Conservation (phyloP, 202 grass and related monocot species). For the Digitaria exilis region DNA sequence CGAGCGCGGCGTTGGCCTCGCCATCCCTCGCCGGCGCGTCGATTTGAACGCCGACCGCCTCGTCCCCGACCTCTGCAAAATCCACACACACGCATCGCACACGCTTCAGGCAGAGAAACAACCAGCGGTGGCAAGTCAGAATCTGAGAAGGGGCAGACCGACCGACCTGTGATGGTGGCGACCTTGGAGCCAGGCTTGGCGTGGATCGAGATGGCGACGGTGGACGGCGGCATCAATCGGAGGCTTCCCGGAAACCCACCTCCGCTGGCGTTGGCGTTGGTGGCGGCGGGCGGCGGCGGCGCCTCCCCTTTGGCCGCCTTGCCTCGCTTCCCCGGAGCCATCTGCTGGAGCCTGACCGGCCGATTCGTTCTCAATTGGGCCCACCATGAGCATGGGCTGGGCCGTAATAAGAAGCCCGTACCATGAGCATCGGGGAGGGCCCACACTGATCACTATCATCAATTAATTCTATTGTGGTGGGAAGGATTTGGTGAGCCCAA, state of each 20-base stretch:
- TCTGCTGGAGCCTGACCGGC: neutral
- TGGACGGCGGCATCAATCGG: slow-evolving; percentile 69
- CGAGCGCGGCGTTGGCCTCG: slow-evolving; percentile 89
- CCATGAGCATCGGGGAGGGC: too few species aligned
- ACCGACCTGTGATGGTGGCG: slow-evolving; percentile 92
- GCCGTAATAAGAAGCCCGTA: neutral
- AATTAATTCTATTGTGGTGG: neutral
- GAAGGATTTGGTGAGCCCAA: too few species aligned
- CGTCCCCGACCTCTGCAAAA: slow-evolving; percentile 76
- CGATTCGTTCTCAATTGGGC: slow-evolving; percentile 12
- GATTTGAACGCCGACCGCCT: slow-evolving; percentile 84
- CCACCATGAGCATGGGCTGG: neutral
- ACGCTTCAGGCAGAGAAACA: too few species aligned
- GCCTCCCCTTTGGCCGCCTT: slow-evolving; percentile 49
- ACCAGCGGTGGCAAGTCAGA: too few species aligned
- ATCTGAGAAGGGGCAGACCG: neutral
- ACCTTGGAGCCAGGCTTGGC: slow-evolving; percentile 89
- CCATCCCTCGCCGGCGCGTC: slow-evolving; percentile 93
- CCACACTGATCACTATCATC: too few species aligned
- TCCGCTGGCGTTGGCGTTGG: neutral
- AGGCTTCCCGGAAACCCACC: slow-evolving; percentile 53
- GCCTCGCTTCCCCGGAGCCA: slow-evolving; percentile 71
- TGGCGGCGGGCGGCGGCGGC: slow-evolving; percentile 16
- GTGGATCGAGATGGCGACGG: slow-evolving; percentile 87
- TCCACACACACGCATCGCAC: neutral